phyloP scores from a whole-genome alignment of 768 basidiomycete species.

The Kwoniella dejecticola region DNA sequence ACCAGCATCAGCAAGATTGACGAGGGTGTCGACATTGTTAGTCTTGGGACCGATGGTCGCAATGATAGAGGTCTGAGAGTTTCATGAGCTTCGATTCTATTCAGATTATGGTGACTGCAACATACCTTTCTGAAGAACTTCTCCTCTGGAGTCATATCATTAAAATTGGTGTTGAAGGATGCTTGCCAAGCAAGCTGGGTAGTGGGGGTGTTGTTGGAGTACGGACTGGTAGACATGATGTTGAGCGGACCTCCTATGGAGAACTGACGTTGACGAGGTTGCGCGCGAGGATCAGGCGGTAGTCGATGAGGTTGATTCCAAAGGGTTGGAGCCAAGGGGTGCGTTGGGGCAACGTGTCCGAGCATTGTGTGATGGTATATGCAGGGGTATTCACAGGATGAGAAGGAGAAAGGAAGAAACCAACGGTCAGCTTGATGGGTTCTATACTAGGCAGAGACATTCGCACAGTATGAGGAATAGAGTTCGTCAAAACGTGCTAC shows the following conservation, averaged over 20 bases:
- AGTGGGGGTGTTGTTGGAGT: slow-evolving; percentile 29
- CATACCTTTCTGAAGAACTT: slow-evolving; percentile 88
- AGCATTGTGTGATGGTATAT: neutral
- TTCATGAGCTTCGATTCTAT: neutral
- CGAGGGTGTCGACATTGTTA: slow-evolving; percentile 85
- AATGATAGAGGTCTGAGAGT: slow-evolving; percentile 84
- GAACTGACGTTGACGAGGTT: neutral
- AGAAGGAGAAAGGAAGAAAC: slow-evolving; percentile 5
- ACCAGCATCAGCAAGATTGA: slow-evolving; percentile 81
- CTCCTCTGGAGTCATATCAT: slow-evolving; percentile 72
- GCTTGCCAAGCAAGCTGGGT: slow-evolving; percentile 90
- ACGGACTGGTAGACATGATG: slow-evolving; percentile 15
- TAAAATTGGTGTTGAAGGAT: slow-evolving; percentile 71
- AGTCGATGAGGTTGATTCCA: slow-evolving; percentile 5
- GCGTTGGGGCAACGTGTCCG: slow-evolving; percentile 24
- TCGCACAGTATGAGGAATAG: too few relatives aligned
- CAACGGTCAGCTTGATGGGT: neutral
- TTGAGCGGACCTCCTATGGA: slow-evolving; percentile 3
- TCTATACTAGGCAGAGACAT: neutral
- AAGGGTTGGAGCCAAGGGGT: slow-evolving; percentile 13
- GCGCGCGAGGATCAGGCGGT: neutral
- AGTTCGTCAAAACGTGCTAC: too few relatives aligned
- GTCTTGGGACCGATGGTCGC: slow-evolving; percentile 99
- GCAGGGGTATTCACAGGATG: neutral
- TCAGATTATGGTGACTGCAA: slow-evolving; percentile 6